Base-by-base conservation (phyloP, 495 filamentous ascomycete genomes). In the Podospora australis region DNA sequence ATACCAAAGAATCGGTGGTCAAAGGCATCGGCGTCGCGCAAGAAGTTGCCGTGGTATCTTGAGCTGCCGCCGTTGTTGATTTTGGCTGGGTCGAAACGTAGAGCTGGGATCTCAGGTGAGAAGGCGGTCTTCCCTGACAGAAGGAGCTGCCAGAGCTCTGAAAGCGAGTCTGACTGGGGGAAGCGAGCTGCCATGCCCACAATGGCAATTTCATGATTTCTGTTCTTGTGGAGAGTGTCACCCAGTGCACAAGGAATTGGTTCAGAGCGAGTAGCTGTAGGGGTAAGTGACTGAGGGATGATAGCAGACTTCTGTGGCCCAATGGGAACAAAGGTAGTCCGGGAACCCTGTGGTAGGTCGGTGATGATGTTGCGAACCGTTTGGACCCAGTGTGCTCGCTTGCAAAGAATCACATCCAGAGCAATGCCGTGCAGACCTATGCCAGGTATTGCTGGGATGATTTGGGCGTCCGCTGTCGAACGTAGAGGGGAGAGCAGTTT, bases 1-100 rank as follows among this genome's bases (percentile, higher is more conserved):
- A 81, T 74, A 4, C 67, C 67, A 60, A 85, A 85, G 65, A 84
- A 84, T 1, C 55, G 56, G 2, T 66, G 63, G 35, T 70, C 79
- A 52, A 83, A 83, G 1, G 52, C 50, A 5, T 61, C 65, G 6
- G 71, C 72, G 23, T 76, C 67, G 11, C 40, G 54, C 25, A 70
- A 44, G 42, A 70, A 68, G 42, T 68, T 56, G 2, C 53, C 63
- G 28, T 17, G 19, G 14, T n/a, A 48, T 17, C 46, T 53, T 10
- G 30, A 10, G 4, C 16, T 14, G 6, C 2, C 30, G 11, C 13
- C 11, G 9, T 3, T 10, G 4, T 10, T 13, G 30, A 14, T 14
- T 10, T 10, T 39, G 36, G n/a, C 17, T 13, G 36, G 36, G 14
- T 39, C 36, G 17, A 39, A 39, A 21, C 36, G 36, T 8, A 9